These are phyloP conservation scores for Scleroderma bovista DNA, from an alignment of 768 basidiomycete genomes.

Conservation along the genomic window DNA sequence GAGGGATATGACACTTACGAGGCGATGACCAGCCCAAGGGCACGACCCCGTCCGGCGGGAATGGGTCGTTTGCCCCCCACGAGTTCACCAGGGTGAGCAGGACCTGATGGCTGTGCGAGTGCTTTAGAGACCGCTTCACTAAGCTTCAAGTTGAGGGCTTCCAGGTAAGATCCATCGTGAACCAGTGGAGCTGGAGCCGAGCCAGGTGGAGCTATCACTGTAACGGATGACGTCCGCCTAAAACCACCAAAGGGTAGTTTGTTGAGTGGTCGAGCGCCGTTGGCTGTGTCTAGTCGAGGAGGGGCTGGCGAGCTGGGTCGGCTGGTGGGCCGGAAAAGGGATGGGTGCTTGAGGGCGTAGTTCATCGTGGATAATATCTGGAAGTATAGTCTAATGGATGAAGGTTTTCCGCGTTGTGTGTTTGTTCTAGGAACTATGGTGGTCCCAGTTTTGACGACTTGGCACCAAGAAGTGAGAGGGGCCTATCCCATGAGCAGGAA, in stretches of 20 bases:
- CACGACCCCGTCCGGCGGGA: conserved; percentile 65
- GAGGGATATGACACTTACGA: conserved; percentile 44
- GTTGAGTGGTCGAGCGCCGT: conserved; percentile 41
- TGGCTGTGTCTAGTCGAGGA: conserved; percentile 31
- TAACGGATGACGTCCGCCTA: conserved; percentile 45
- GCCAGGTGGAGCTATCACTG: conserved; percentile 27
- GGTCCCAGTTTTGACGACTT: conserved; percentile 33
- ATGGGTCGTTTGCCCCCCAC: conserved; percentile 67
- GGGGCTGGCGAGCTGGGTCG: conserved; percentile 55
- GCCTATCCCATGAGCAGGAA: conserved; percentile 40
- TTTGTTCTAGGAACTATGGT: conserved; percentile 7
- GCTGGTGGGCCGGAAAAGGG: conserved; percentile 59
- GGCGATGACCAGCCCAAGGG: conserved; percentile 62
- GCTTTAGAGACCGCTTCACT: conserved; percentile 80
- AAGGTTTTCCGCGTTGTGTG: neutral
- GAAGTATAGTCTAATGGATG: conserved; percentile 7
- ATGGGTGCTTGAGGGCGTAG: conserved; percentile 62
- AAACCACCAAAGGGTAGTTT: conserved; percentile 58
- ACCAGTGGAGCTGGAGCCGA: conserved; percentile 41
- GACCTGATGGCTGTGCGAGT: conserved; percentile 56
- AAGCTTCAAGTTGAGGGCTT: conserved; percentile 68
- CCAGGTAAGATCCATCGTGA: conserved; percentile 78
- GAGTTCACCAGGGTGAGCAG: conserved; percentile 45
- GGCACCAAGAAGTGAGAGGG: conserved; percentile 28
- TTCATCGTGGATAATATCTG: conserved; percentile 37